Percentiles rank a stretch among this genome's conserved stretches.
These are phyloP conservation scores for Hypoxylon sp. DNA, from an alignment of 2,329 filamentous ascomycete genomes.

Conservation along the genomic window DNA sequence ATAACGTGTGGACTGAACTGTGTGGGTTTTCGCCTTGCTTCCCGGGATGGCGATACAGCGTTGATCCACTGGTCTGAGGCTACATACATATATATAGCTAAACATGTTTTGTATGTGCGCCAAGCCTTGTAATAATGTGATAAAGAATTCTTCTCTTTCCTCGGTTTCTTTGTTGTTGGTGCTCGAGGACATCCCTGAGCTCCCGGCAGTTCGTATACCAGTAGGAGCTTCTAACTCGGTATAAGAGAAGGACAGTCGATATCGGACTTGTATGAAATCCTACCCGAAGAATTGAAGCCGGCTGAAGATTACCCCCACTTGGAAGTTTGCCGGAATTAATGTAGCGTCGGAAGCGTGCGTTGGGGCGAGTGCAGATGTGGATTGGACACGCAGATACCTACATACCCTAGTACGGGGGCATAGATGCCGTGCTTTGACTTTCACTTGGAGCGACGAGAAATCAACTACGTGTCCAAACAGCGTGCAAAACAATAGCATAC, in stretches of 20 bases:
- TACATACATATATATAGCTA: background rate
- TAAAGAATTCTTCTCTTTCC: conserved; percentile 12
- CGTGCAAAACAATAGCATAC: background rate
- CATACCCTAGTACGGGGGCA: background rate
- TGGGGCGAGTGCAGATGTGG: conserved; percentile 20
- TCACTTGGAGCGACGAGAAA: conserved; percentile 21
- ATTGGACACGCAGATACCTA: conserved; percentile 17
- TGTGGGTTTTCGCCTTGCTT: conserved; percentile 44
- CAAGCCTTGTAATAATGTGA: conserved; percentile 17
- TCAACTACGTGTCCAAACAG: conserved; percentile 12
- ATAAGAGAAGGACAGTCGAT: background rate
- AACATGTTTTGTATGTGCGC: conserved; percentile 13
- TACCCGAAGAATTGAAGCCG: conserved; percentile 25
- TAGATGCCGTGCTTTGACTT: conserved; percentile 24
- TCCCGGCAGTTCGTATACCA: background rate
- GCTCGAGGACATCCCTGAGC: background rate
- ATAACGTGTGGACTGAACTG: conserved; percentile 40
- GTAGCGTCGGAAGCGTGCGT: conserved; percentile 37
- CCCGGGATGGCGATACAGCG: conserved; percentile 35
- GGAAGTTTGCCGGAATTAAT: conserved; percentile 42
- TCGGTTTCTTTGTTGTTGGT: conserved; percentile 21
- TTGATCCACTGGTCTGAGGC: conserved; percentile 33
- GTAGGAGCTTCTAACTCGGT: background rate
- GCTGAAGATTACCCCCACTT: conserved; percentile 34
- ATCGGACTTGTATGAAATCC: conserved; percentile 22